phyloP scores from a whole-genome alignment of 1,139 yeast species.

The Candida albicans region DNA sequence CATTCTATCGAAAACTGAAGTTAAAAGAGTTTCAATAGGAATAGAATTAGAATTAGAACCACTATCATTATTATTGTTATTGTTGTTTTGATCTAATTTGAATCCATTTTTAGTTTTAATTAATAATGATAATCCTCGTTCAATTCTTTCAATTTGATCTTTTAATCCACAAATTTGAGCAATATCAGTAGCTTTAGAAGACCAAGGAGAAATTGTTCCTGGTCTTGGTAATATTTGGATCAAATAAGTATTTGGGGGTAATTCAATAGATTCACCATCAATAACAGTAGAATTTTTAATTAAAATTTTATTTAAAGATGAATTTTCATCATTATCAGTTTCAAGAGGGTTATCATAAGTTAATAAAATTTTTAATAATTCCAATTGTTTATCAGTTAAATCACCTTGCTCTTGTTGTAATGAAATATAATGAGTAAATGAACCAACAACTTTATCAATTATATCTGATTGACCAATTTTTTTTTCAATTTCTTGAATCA shows the following conservation, averaged over 20 bases:
- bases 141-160: slow-evolving; percentile 73
- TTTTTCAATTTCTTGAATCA: slow-evolving; percentile 71
- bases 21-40: slow-evolving; percentile 45
- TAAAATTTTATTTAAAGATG: slow-evolving; percentile 43
- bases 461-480: slow-evolving; percentile 59
- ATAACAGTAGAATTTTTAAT: slow-evolving; percentile 26
- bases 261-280: slow-evolving; percentile 26
- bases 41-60: slow-evolving; percentile 32
- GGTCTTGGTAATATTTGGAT: slow-evolving; percentile 85
- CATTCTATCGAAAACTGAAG: slow-evolving; percentile 90
- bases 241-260: slow-evolving; percentile 56
- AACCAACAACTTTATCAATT: slow-evolving; percentile 68
- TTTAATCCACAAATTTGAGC: slow-evolving; percentile 84
- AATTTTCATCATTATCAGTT: slow-evolving; percentile 39
- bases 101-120: slow-evolving; percentile 69
- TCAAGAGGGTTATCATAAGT: slow-evolving; percentile 75
- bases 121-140: slow-evolving; percentile 81
- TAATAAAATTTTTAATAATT: slow-evolving; percentile 62
- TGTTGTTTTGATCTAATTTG: slow-evolving; percentile 44
- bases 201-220: slow-evolving; percentile 99
- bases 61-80: no score
- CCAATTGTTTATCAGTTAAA: slow-evolving; percentile 36
- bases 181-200: slow-evolving; percentile 96
- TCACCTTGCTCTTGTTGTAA: slow-evolving; percentile 41
- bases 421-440: slow-evolving; percentile 81